phyloP scores from a whole-genome alignment of 2,329 filamentous ascomycete genomes.

The Pseudogymnoascus sp. region DNA sequence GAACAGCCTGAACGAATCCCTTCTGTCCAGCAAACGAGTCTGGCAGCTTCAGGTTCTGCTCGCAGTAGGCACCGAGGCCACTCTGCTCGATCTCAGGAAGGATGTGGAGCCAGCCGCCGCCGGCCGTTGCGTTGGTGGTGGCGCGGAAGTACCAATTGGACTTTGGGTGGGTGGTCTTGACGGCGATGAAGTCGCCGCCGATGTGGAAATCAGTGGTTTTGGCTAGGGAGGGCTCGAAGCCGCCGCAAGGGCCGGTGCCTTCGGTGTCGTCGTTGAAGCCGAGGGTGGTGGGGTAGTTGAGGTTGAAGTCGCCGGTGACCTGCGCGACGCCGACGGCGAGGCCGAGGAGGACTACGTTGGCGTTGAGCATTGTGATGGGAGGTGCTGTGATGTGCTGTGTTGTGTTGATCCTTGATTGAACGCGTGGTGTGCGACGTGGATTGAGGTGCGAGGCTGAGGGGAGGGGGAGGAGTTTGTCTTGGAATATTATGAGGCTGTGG shows the following conservation, averaged over 20 bases:
- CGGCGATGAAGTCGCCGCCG: slow-evolving; percentile 46
- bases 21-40: slow-evolving; percentile 45
- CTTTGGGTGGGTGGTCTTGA: slow-evolving; percentile 44
- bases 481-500: not conserved
- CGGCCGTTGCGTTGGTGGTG: slow-evolving; percentile 42
- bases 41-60: slow-evolving; percentile 42
- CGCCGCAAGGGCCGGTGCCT: slow-evolving; percentile 47
- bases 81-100: slow-evolving; percentile 48
- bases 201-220: slow-evolving; percentile 47
- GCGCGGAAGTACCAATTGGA: slow-evolving; percentile 51
- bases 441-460: not conserved
- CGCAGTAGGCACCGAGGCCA: slow-evolving; percentile 48
- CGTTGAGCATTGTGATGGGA: not conserved
- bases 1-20: slow-evolving; percentile 47
- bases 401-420: not conserved
- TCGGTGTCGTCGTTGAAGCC: slow-evolving; percentile 44
- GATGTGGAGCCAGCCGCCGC: slow-evolving; percentile 44
- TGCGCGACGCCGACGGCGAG: slow-evolving; percentile 13
- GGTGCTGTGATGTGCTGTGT: not conserved
- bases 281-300: slow-evolving; percentile 42
- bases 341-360: slow-evolving; percentile 10
- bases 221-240: slow-evolving; percentile 41
- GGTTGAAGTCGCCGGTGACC: slow-evolving; percentile 48
- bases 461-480: not conserved
- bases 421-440: not conserved